A percentile compares a stretch with the other conserved stretches of the same genome.
Conservation (phyloP, 768 basidiomycete species). For the Gyrodon lividus region DNA sequence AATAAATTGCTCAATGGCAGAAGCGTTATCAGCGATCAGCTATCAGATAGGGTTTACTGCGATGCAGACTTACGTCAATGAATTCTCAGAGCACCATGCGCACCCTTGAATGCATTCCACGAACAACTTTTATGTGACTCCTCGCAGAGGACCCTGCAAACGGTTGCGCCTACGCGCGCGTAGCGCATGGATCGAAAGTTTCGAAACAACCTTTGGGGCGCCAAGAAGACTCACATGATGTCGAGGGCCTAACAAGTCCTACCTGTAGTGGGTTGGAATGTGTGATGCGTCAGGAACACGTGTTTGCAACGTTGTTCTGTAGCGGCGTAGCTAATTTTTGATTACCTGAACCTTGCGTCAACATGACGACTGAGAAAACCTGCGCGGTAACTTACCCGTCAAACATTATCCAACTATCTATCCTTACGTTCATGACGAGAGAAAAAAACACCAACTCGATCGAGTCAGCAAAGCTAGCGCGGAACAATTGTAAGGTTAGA, state of each 20-base stretch:
- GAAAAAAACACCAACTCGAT: background rate
- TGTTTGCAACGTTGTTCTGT: slow-evolving; percentile 7
- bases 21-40: slow-evolving; percentile 7
- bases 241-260: background rate
- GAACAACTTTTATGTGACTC: background rate
- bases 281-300: slow-evolving; percentile 7
- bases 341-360: background rate
- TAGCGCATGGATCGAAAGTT: background rate
- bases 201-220: background rate
- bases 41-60: background rate
- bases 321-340: background rate
- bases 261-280: background rate
- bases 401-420: background rate
- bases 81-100: background rate
- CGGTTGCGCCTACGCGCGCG: background rate
- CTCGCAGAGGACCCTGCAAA: background rate
- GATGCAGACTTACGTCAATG: background rate
- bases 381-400: background rate
- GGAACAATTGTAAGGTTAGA: too few species aligned
- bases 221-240: background rate
- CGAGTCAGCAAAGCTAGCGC: background rate
- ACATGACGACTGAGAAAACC: background rate
- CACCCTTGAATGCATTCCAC: background rate
- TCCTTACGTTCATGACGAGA: background rate
- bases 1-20: too few species aligned